Evolutionary conservation across 1,284 basidiomycete genomes (phyloP), one percentile per base, ranked within the genome.

Genomic region (Leccinum fallax): DNA sequence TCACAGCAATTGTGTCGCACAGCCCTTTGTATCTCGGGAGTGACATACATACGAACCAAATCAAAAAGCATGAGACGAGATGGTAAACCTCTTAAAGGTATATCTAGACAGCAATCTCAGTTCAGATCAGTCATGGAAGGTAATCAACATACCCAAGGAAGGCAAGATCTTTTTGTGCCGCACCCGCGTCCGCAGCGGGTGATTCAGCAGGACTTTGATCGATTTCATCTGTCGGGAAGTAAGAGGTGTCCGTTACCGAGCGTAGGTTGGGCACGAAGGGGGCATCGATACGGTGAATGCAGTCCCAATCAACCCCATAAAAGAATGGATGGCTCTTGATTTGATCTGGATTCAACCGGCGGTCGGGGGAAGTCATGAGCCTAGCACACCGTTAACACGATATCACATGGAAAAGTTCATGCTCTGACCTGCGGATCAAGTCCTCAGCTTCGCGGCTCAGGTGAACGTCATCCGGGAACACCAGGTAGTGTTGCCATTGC

Each of bases 211-310:
- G 82, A 0, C 85, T 90, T 77, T 98, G 94, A 69, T 97, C 93
- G 68, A 98, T 86, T 74, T 98, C 95, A 67, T 98, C 96, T 21
- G 93, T 97, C 0, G 97, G 96, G 85, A 98, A 98, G 80, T 98
- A 98, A 21, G 92, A 94, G 4, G 95, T 97, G 72, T 98, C 95
- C 30, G 94, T 97, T 72, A 96, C 90, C 15, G 92, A 95, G 48
- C 90, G 88, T 51, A 99, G 82, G 65, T 95, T 93, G 16, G 97
- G 97, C 26, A 98, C 90, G 74, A 98, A 98, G 1, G 97, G 97
- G 9, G 96, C 88, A 71, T 97, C 95, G 64, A 99, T 98, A 57
- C 86, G 84, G 38, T 95, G 87, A 72, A 99, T 95, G 5, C 84
- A 84, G 8, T 82, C 78, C 96, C 97, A 99, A 74, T 98, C 95